A percentile compares a stretch with the other conserved stretches of the same genome.
Conservation (phyloP, 306 rosid species). For the Vicia villosa region DNA sequence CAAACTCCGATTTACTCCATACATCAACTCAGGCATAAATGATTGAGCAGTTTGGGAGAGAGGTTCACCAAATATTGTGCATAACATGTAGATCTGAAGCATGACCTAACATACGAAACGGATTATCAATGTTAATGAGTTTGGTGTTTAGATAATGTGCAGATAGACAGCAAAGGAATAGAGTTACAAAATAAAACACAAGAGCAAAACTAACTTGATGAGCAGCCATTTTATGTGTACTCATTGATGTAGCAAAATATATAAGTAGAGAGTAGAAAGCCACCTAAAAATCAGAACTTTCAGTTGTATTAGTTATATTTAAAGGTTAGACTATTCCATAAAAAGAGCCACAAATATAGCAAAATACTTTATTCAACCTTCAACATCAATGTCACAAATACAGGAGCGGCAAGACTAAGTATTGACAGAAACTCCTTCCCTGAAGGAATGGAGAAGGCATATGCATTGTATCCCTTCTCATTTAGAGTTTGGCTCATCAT, state of each 20-base stretch:
- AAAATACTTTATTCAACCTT: constrained; percentile 50
- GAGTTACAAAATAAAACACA: constrained; percentile 6
- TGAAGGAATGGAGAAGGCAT: constrained; percentile 61
- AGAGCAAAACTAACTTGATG: constrained; percentile 43
- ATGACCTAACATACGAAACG: constrained; percentile 43
- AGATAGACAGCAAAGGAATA: constrained; percentile 31
- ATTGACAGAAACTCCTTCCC: constrained; percentile 50
- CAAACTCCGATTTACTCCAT: constrained; percentile 41
- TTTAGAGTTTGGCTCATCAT: constrained; percentile 69
- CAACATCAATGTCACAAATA: constrained; percentile 65
- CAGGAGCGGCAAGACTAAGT: constrained; percentile 69
- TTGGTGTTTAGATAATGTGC: constrained; percentile 4
- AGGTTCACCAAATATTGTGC: constrained; percentile 47
- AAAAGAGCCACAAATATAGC: background rate
- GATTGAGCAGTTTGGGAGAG: constrained; percentile 46
- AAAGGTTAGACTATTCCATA: constrained; percentile 10
- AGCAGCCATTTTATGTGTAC: constrained; percentile 46
- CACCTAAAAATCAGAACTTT: constrained; percentile 40
- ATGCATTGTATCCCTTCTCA: constrained; percentile 63
- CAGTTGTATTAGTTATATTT: constrained; percentile 30
- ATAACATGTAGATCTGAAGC: constrained; percentile 43
- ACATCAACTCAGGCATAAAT: constrained; percentile 46
- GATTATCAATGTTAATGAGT: constrained; percentile 8
- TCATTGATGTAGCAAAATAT: constrained; percentile 49
- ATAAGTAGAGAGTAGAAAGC: constrained; percentile 50